Evolutionary conservation across 192 early-diverging fungal genomes (phyloP).

Genomic region (Gonapodya prolifera): DNA sequence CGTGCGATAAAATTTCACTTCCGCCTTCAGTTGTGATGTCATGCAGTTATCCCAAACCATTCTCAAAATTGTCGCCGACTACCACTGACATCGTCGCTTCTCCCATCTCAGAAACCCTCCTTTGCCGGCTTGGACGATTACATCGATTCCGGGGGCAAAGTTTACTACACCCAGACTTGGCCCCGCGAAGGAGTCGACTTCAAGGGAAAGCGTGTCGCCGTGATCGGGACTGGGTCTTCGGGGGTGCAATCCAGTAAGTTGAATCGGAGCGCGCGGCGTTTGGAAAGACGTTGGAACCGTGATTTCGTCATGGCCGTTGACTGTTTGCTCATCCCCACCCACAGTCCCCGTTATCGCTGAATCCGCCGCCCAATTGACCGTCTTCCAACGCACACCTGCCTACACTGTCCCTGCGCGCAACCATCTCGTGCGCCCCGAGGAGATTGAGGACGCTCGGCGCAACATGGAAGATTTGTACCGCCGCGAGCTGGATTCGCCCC

Average conservation of each 20-base stretch:
- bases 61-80: too few species aligned
- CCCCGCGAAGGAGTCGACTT: neutral
- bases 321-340: neutral
- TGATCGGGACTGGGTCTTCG: constrained; percentile 5
- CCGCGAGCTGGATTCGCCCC: neutral
- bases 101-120: neutral
- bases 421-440: neutral
- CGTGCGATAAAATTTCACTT: too few species aligned
- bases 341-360: constrained; percentile 5
- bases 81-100: too few species aligned
- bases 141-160: neutral
- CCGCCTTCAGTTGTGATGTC: too few species aligned
- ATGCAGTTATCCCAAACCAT: too few species aligned
- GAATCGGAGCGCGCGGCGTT: too few species aligned
- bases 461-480: neutral
- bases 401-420: constrained; percentile 1
- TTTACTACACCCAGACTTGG: neutral
- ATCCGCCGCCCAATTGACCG: neutral
- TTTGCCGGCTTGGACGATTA: neutral
- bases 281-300: too few species aligned
- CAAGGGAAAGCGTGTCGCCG: neutral
- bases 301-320: neutral
- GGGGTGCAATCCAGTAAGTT: neutral
- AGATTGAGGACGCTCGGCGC: neutral
- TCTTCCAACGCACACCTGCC: neutral